Evolutionary conservation across 108 stramenopile species (phyloP).

Genomic region (Skeletonema tropicum): DNA sequence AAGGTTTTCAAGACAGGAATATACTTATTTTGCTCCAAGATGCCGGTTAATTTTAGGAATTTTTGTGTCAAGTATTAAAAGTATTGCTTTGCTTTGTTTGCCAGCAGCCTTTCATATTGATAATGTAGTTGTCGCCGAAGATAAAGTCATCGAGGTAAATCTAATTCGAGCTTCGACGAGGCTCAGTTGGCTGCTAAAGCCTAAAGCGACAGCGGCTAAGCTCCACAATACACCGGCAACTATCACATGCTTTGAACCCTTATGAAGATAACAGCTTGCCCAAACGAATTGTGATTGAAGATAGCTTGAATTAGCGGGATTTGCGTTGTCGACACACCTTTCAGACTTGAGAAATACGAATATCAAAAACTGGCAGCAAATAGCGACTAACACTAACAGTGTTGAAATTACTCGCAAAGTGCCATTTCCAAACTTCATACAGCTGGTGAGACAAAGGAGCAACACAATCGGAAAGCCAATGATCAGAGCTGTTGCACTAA

Average conservation of each 20-base stretch:
- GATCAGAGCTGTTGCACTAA: conserved; percentile 1
- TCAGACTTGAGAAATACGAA: background rate
- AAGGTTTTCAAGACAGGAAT: too few species aligned
- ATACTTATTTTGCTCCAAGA: too few species aligned
- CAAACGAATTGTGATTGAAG: background rate
- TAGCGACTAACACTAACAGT: background rate
- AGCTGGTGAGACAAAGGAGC: background rate
- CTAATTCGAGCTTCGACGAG: too few species aligned
- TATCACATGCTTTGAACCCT: background rate
- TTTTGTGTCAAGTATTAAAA: background rate
- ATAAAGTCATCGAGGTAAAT: background rate
- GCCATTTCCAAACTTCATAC: conserved; percentile 1
- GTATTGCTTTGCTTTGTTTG: background rate
- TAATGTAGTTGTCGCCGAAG: conserved; percentile 1
- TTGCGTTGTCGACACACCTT: background rate
- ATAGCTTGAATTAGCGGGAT: background rate
- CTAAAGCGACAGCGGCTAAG: background rate
- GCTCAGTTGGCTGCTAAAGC: background rate
- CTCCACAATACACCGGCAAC: background rate
- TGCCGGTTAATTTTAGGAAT: background rate
- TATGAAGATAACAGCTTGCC: background rate
- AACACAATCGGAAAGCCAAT: conserved; percentile 5
- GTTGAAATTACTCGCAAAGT: background rate
- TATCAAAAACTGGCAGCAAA: conserved; percentile 4
- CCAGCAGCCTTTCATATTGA: background rate